Evolutionary conservation across 2,329 filamentous ascomycete genomes (phyloP).

Genomic region (Colletotrichum agaves): DNA sequence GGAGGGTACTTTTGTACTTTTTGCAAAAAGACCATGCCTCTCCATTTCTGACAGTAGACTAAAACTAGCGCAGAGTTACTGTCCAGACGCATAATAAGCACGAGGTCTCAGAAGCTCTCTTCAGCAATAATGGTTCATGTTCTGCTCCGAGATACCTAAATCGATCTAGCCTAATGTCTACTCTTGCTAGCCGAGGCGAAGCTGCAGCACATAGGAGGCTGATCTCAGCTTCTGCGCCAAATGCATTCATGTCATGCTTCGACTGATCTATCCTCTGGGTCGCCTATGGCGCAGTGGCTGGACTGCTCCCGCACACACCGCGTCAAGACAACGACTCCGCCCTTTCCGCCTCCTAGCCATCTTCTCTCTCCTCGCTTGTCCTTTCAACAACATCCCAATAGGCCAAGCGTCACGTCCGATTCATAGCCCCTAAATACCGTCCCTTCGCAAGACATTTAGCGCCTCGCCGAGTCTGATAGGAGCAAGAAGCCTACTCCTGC

Average conservation of each 20-base stretch:
- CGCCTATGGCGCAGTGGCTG: background rate
- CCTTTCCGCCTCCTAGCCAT: background rate
- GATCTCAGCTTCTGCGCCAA: background rate
- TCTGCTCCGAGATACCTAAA: background rate
- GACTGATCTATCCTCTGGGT: slow-evolving; percentile 11
- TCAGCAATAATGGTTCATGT: background rate
- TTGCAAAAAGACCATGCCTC: too few relatives aligned
- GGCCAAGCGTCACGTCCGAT: background rate
- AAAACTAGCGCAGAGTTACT: too few relatives aligned
- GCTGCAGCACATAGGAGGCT: slow-evolving; percentile 16
- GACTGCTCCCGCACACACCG: background rate
- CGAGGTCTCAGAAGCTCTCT: too few relatives aligned
- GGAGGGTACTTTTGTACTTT: too few relatives aligned
- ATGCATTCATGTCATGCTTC: background rate
- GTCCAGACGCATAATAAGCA: too few relatives aligned
- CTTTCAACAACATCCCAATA: background rate
- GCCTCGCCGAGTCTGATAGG: too few relatives aligned
- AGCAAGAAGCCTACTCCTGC: too few relatives aligned
- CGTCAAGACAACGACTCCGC: background rate
- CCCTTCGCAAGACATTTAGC: background rate
- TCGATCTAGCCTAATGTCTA: background rate
- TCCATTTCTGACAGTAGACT: too few relatives aligned
- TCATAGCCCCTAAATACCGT: background rate
- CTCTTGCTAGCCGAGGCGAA: background rate
- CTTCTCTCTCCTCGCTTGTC: background rate